Percentiles rank a stretch among this genome's conserved stretches.
These are phyloP conservation scores for Geotrichum candidum DNA, from an alignment of 1,139 yeast genomes.

Conservation along the genomic window DNA sequence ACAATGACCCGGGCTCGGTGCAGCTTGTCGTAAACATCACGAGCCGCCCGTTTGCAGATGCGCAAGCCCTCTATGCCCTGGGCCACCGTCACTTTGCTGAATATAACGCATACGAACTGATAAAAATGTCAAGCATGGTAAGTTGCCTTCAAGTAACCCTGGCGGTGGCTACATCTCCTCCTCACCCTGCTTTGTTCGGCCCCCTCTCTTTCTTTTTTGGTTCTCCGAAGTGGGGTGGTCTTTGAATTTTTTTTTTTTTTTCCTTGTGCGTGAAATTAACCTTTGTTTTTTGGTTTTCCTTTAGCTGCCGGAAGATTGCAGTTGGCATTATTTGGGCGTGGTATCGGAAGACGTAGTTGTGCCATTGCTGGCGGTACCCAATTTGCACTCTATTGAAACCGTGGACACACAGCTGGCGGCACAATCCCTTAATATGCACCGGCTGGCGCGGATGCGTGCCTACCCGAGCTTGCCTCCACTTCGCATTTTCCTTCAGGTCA, in stretches of 20 bases:
- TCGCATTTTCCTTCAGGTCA: slow-evolving; percentile 71
- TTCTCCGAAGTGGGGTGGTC: background rate
- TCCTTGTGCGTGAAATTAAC: background rate
- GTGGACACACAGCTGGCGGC: slow-evolving; percentile 80
- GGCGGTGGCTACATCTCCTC: background rate
- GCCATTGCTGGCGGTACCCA: slow-evolving; percentile 67
- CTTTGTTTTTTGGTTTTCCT: background rate
- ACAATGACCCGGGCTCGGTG: slow-evolving; percentile 10
- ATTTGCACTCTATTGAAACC: slow-evolving; percentile 78
- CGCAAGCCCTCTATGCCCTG: slow-evolving; percentile 63
- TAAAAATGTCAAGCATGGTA: slow-evolving; percentile 51
- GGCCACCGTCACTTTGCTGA: slow-evolving; percentile 96
- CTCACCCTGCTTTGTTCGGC: no score
- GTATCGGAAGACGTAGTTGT: slow-evolving; percentile 82
- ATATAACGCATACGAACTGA: slow-evolving; percentile 90
- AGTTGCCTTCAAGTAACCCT: background rate
- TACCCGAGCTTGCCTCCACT: background rate
- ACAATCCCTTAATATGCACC: slow-evolving; percentile 56
- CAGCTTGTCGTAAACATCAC: slow-evolving; percentile 73
- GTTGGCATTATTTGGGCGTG: slow-evolving; percentile 96
- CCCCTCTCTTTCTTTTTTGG: background rate
- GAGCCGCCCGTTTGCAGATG: slow-evolving; percentile 80
- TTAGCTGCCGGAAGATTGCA: slow-evolving; percentile 72
- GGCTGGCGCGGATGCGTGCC: background rate
- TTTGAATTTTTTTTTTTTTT: background rate